Evolutionary conservation across 371 early-diverging fungal genomes (phyloP), one percentile per base, ranked within the genome.

Genomic region (Vairimorpha necatrix): DNA sequence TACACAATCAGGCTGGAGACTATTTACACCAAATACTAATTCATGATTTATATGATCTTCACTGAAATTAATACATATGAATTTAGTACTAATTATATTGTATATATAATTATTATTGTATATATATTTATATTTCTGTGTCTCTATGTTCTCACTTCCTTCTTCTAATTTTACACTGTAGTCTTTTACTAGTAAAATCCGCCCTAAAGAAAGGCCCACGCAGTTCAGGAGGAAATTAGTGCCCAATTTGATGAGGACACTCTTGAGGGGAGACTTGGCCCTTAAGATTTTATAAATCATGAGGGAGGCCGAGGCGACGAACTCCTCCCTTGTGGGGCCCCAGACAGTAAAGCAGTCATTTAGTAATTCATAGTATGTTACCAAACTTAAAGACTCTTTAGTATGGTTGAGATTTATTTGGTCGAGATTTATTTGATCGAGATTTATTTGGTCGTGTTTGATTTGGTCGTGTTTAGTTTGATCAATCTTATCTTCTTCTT

Each of bases 311-410:
- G 4, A 22, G 30, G 24, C 30, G 13, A 22, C 4, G 30, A 56
- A 56, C 30, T 56, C 58, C 30, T 56, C 58, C 18, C 30, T 56
- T 7, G 58, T 26, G 30, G 58, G 58, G 13, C 58, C 58, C 24
- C 30, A 56, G 11, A 56, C 9, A 26, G 24, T 26, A 56, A 56
- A 56, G 30, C 58, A 56, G 20, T 56, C 58, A 56, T 56, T 56
- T 1, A 56, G 30, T 9, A 56, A 53, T 53, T 6, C 4, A 53
- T 16, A 53, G 22, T 53, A 53, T 53, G 13, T 14, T 16, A n/a
- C 6, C 22, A 16, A 9, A n/a, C 4, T 11, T n/a, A 53, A 6
- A 11, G n/a, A 11, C 13, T 4, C 22, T 16, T 11, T 53, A 16
- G 9, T 4, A n/a, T 6, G 53, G 6, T n/a, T 53, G 22, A 20